Percentiles rank a stretch among this genome's conserved stretches.
Evolutionary conservation across 306 rosid genomes (phyloP).

Genomic region (Gastrolobium bilobum): DNA sequence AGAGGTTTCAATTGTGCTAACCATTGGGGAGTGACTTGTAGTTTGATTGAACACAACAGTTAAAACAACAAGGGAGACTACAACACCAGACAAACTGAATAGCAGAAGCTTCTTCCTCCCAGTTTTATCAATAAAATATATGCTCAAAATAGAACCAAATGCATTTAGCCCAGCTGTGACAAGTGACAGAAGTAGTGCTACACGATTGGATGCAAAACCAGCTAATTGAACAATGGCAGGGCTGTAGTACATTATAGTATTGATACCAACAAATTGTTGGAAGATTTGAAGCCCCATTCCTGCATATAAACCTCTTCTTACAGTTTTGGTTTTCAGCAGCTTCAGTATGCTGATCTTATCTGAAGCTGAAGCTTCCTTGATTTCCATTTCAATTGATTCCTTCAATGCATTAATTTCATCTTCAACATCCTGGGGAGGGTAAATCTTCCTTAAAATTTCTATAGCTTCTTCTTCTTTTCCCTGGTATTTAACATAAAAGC

Average conservation of each 20-base stretch:
- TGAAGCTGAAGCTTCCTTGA: slow-evolving; percentile 32
- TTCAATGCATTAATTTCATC: slow-evolving; percentile 58
- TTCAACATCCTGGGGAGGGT: slow-evolving; percentile 62
- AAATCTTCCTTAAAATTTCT: slow-evolving; percentile 57
- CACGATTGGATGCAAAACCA: slow-evolving; percentile 66
- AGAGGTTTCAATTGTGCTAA: slow-evolving; percentile 48
- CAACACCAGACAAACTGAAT: slow-evolving; percentile 62
- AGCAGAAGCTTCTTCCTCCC: slow-evolving; percentile 68
- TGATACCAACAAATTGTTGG: slow-evolving; percentile 78
- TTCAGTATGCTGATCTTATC: slow-evolving; percentile 54
- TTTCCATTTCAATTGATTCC: slow-evolving; percentile 66
- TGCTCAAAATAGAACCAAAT: slow-evolving; percentile 66
- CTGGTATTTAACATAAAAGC: slow-evolving; percentile 32
- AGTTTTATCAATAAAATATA: slow-evolving; percentile 65
- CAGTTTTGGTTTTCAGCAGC: slow-evolving; percentile 58
- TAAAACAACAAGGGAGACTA: slow-evolving; percentile 62
- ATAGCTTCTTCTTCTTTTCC: slow-evolving; percentile 64
- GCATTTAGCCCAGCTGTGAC: slow-evolving; percentile 67
- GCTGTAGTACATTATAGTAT: slow-evolving; percentile 73
- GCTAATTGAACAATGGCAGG: slow-evolving; percentile 72
- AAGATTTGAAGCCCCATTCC: slow-evolving; percentile 75
- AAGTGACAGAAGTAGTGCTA: slow-evolving; percentile 68
- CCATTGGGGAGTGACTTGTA: slow-evolving; percentile 58
- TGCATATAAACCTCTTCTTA: slow-evolving; percentile 66
- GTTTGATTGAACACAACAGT: slow-evolving; percentile 65